These are phyloP conservation scores for Plasmopara muralis DNA, from an alignment of 352 stramenopile species.

Conservation along the genomic window DNA sequence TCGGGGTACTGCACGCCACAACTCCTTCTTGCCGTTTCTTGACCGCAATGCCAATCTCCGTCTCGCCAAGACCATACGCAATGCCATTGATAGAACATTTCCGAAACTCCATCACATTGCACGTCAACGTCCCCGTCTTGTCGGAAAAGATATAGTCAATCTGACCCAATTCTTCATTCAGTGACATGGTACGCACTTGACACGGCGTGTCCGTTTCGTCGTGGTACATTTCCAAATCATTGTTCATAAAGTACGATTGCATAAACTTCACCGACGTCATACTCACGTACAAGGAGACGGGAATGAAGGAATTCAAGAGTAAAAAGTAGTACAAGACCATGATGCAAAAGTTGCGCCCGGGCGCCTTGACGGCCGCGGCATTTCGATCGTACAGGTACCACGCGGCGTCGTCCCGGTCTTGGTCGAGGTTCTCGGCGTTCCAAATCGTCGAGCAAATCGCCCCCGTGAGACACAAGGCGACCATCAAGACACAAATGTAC, in stretches of 20 bases:
- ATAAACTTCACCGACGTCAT: slow-evolving; percentile 93
- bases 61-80: slow-evolving; percentile 87
- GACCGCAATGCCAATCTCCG: slow-evolving; percentile 73
- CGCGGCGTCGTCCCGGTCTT: slow-evolving; percentile 24
- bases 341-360: slow-evolving; percentile 80
- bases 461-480: slow-evolving; percentile 64
- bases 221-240: slow-evolving; percentile 91
- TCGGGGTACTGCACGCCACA: slow-evolving; percentile 17
- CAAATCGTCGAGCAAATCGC: slow-evolving; percentile 57
- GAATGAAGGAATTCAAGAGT: slow-evolving; percentile 92
- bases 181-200: slow-evolving; percentile 87
- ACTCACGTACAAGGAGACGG: slow-evolving; percentile 91
- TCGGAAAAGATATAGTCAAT: slow-evolving; percentile 92
- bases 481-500: slow-evolving; percentile 80
- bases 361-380: slow-evolving; percentile 42
- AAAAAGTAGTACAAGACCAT: slow-evolving; percentile 92
- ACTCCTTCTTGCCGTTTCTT: slow-evolving; percentile 51
- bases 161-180: slow-evolving; percentile 92
- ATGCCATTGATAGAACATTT: slow-evolving; percentile 93
- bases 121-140: slow-evolving; percentile 94
- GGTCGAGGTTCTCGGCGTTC: slow-evolving; percentile 57
- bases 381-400: slow-evolving; percentile 69
- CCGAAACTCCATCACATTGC: slow-evolving; percentile 97
- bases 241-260: slow-evolving; percentile 89
- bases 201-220: slow-evolving; percentile 89